Percentiles rank a stretch among this genome's conserved stretches.
Evolutionary conservation across 345 rosid genomes (phyloP).

Genomic region (Luvunga scandens): DNA sequence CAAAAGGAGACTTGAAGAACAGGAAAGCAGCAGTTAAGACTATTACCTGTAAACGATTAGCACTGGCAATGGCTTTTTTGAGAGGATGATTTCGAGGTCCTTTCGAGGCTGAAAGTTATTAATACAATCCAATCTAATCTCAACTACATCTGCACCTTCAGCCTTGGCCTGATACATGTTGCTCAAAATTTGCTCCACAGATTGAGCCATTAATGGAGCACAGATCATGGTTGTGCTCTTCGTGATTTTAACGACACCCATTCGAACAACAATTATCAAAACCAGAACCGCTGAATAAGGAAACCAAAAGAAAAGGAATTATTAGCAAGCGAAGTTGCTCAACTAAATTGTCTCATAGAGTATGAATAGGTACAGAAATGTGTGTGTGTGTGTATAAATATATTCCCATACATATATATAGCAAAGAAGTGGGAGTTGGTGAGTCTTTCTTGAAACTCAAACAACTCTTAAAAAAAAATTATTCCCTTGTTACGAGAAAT

Average conservation of each 20-base stretch:
- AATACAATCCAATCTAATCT: conserved; percentile 50
- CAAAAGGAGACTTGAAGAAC: background rate
- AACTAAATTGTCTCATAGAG: background rate
- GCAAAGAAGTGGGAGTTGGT: background rate
- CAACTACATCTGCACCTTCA: conserved; percentile 51
- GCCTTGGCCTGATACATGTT: conserved; percentile 44
- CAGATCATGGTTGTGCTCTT: conserved; percentile 26
- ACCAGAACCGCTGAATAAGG: background rate
- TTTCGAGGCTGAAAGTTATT: conserved; percentile 34
- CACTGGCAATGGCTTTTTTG: conserved; percentile 45
- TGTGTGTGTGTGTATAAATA: no score
- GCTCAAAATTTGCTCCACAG: conserved; percentile 39
- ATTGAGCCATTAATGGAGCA: conserved; percentile 39
- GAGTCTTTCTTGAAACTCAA: background rate
- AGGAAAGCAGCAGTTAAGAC: background rate
- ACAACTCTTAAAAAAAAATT: background rate
- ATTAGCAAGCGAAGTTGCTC: background rate
- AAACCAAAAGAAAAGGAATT: background rate
- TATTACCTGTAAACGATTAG: conserved; percentile 41
- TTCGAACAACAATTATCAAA: conserved; percentile 8
- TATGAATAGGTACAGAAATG: background rate
- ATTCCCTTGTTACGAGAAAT: background rate
- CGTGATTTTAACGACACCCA: conserved; percentile 23
- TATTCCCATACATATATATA: no score
- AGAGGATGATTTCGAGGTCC: conserved; percentile 44